Conservation (phyloP, 352 stramenopile species). For the Poterioochromonas sp. region DNA sequence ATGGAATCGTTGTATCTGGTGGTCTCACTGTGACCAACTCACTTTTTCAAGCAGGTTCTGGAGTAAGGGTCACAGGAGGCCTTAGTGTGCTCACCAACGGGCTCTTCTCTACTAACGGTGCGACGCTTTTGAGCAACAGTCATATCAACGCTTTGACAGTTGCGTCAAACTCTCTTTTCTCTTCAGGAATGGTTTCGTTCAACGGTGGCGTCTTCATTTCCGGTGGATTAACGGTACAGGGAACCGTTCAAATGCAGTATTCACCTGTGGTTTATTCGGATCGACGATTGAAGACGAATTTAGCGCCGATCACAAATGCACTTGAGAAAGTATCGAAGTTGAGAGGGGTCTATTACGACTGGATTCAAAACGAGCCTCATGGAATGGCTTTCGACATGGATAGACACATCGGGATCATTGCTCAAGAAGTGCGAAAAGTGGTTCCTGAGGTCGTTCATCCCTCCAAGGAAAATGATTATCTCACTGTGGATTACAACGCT, state of each 20-base stretch:
- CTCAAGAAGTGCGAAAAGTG: background rate
- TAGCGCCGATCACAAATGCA: background rate
- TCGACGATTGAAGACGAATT: constrained; percentile 14
- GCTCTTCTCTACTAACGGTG: background rate
- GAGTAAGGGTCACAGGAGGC: background rate
- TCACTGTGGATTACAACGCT: background rate
- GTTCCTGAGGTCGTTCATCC: background rate
- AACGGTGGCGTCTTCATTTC: background rate
- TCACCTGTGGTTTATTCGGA: background rate
- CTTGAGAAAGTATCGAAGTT: background rate
- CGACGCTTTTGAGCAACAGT: no score
- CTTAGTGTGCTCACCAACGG: background rate
- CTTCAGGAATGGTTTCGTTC: background rate
- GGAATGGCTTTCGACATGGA: background rate
- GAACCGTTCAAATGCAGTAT: background rate
- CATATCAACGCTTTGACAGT: no score
- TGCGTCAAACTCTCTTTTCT: background rate
- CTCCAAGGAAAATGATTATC: no score
- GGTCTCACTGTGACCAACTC: background rate
- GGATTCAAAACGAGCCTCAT: background rate
- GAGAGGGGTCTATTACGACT: constrained; percentile 9
- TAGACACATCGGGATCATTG: background rate
- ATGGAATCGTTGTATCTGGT: constrained; percentile 9
- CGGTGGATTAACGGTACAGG: constrained; percentile 4
- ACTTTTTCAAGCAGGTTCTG: background rate